A percentile compares a stretch with the other conserved stretches of the same genome.
Evolutionary conservation across 768 basidiomycete species (phyloP).

Genomic region (Leccinellum luteum): DNA sequence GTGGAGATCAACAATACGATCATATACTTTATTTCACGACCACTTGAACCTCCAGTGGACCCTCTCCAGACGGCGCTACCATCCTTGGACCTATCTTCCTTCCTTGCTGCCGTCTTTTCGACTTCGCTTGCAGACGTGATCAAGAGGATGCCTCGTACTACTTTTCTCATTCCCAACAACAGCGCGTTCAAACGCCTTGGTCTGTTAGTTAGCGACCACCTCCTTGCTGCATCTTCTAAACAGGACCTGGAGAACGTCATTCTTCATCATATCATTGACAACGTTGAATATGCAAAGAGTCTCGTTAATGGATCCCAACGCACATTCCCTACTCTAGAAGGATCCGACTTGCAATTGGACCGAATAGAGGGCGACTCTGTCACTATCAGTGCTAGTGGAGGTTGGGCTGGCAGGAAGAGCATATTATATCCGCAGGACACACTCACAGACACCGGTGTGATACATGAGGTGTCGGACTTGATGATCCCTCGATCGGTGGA

Average conservation of each 20-base stretch:
- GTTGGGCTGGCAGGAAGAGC: constrained; percentile 71
- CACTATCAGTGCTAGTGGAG: constrained; percentile 63
- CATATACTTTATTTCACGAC: constrained; percentile 86
- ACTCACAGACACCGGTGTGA: constrained; percentile 85
- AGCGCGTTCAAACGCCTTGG: constrained; percentile 87
- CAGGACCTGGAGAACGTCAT: constrained; percentile 80
- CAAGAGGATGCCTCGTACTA: constrained; percentile 62
- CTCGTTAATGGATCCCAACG: constrained; percentile 63
- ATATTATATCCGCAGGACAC: constrained; percentile 58
- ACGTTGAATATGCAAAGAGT: constrained; percentile 67
- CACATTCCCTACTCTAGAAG: constrained; percentile 81
- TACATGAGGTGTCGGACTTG: constrained; percentile 84
- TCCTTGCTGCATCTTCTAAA: constrained; percentile 76
- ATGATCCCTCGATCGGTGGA: constrained; percentile 86
- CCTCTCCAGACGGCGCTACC: constrained; percentile 79
- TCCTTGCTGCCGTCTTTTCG: constrained; percentile 87
- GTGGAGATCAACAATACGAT: constrained; percentile 74
- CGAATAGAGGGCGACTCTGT: constrained; percentile 51
- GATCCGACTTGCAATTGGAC: constrained; percentile 74
- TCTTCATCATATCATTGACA: constrained; percentile 79
- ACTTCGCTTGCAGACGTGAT: constrained; percentile 74
- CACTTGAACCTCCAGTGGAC: constrained; percentile 80
- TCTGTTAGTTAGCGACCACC: constrained; percentile 77
- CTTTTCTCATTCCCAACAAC: constrained; percentile 87
- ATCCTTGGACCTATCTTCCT: constrained; percentile 81